Evolutionary conservation across 768 basidiomycete genomes (phyloP).

Genomic region (Trametes sanguinea): DNA sequence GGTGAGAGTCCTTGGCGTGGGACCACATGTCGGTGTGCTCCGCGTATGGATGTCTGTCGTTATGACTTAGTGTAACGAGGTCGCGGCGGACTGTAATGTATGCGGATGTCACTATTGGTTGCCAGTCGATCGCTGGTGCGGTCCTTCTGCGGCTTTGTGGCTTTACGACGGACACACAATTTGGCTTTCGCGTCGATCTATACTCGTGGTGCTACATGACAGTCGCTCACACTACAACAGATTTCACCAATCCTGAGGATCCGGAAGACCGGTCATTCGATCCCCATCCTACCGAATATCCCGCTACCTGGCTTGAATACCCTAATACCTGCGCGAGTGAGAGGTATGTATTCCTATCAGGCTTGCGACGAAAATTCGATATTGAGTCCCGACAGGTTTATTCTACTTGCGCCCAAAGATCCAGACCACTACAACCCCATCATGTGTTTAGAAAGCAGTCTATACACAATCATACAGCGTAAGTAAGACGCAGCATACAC

Average conservation of each 20-base stretch:
- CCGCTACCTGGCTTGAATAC: constrained; percentile 75
- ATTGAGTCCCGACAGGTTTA: constrained; percentile 49
- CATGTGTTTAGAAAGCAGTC: constrained; percentile 69
- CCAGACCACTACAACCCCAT: constrained; percentile 88
- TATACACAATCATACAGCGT: constrained; percentile 77
- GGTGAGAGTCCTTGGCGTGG: too few species aligned
- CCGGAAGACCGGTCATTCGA: constrained; percentile 64
- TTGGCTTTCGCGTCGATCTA: too few species aligned
- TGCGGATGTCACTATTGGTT: too few species aligned
- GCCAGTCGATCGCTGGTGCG: too few species aligned
- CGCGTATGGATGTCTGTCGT: too few species aligned
- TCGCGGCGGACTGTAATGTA: too few species aligned
- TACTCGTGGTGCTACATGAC: too few species aligned
- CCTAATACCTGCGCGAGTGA: constrained; percentile 72
- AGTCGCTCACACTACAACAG: constrained; percentile 38
- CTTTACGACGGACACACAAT: too few species aligned
- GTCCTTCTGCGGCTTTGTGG: too few species aligned
- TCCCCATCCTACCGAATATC: constrained; percentile 56
- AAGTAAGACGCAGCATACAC: constrained; percentile 23
- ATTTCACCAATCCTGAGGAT: constrained; percentile 69
- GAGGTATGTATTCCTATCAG: constrained; percentile 45
- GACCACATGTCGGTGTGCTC: too few species aligned
- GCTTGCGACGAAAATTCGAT: background rate
- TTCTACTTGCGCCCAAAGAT: constrained; percentile 79
- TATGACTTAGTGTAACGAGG: too few species aligned